A percentile compares a stretch with the other conserved stretches of the same genome.
Conservation (phyloP, 176 grass and related monocot species). For the Carex myosuroides region DNA sequence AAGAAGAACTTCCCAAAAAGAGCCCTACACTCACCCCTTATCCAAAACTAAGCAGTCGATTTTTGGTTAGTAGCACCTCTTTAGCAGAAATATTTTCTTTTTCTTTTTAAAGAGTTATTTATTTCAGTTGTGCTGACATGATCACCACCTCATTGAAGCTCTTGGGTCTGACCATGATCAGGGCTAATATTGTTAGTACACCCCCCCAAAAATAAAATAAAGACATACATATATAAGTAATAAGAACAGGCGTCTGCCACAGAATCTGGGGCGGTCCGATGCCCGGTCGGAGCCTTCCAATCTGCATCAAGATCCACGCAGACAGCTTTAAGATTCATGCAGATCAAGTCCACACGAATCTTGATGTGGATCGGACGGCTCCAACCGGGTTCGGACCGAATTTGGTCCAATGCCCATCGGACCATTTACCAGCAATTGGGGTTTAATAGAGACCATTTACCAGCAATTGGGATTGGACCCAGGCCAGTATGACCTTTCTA, state of each 20-base stretch:
- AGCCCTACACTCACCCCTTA: slow-evolving; percentile 81
- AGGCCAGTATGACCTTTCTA: no score
- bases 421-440: no score
- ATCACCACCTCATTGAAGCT: not conserved
- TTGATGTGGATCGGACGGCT: no score
- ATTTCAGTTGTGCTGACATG: not conserved
- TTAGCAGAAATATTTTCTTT: slow-evolving; percentile 6
- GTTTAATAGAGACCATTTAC: no score
- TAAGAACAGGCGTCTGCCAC: not conserved
- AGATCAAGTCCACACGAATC: no score
- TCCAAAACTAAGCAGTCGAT: slow-evolving; percentile 84
- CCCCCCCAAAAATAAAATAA: not conserved
- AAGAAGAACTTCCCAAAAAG: slow-evolving; percentile 84
- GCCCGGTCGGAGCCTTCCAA: no score
- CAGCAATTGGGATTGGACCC: no score
- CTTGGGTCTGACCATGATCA: not conserved
- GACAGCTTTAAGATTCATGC: no score
- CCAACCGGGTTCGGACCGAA: no score
- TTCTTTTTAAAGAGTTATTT: slow-evolving; percentile 11
- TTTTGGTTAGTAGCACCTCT: slow-evolving; percentile 67
- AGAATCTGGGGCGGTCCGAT: no score
- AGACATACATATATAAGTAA: not conserved
- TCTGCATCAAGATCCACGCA: no score
- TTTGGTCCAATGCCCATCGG: no score
- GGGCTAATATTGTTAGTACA: not conserved